Base-by-base conservation (phyloP, 805 yeast species). In the Candida yuanshanica region DNA sequence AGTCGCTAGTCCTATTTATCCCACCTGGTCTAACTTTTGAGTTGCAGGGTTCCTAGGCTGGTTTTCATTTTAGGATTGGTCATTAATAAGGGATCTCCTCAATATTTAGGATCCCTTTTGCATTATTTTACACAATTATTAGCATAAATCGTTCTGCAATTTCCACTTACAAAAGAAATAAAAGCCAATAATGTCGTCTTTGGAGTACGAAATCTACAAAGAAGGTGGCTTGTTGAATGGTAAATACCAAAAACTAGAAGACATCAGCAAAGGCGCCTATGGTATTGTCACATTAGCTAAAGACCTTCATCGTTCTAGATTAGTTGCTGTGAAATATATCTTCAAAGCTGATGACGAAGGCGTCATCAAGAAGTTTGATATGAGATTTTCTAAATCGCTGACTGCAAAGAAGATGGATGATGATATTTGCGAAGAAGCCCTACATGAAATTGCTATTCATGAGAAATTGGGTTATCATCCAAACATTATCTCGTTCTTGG, bases 251-350 rank as follows among this genome's bases (percentile, higher is more conserved):
- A 81, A 81, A 51, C 70, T 88, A 18, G 79, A 77, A 43, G 86
- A 81, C 56, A 76, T 91, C 44, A 86, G 90, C 56, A 90, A 87
- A 60, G 98, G 98, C 23, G 87, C 97, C 0, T 91, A 87, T 62
- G 98, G 98, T 38, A 75, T 84, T 36, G 98, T 91, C 8, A 80
- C 95, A 2, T 70, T 91, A 20, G 97, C 96, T 9, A 80, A 79
- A 53, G 96, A 91, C 60, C 51, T 62, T 4, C 49, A 52, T 18
- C 69, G 72, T 20, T 63, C 67, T 29, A 65, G 68, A 41, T 63
- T 84, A 36, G 95, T 85, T 22, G 98, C 97, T 3, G 79, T 91
- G 46, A 90, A 91, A 64, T 86, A 85, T 58, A 82, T 89, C 41
- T 81, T 79, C 51, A 82, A 85, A 17, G 55, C 74, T 20, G 75